Conservation (phyloP, 768 basidiomycete genomes). For the Naganishia antarctica region DNA sequence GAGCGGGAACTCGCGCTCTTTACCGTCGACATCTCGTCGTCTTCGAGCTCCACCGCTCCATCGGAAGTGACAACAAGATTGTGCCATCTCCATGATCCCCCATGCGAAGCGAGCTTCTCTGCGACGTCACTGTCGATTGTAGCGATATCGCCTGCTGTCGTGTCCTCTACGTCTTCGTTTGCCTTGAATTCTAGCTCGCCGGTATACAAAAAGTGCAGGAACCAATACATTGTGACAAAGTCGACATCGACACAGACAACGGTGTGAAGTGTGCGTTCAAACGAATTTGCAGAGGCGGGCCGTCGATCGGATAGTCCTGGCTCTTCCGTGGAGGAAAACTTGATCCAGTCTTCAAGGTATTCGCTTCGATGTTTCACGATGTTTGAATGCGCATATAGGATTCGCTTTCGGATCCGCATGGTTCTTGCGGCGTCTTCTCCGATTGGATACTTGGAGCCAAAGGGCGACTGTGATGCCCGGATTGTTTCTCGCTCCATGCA, state of each 20-base stretch:
- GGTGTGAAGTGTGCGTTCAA: constrained; percentile 53
- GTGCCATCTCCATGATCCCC: neutral
- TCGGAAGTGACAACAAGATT: too few relatives aligned
- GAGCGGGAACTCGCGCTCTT: neutral
- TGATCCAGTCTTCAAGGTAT: constrained; percentile 60
- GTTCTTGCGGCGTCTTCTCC: constrained; percentile 16
- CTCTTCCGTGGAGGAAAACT: constrained; percentile 4
- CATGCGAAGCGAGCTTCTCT: neutral
- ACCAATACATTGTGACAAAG: constrained; percentile 72
- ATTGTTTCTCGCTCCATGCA: constrained; percentile 60
- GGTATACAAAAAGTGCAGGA: constrained; percentile 61
- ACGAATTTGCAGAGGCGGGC: neutral
- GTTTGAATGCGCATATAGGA: constrained; percentile 73
- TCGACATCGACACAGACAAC: constrained; percentile 66
- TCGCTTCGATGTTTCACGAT: constrained; percentile 69
- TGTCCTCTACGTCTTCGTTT: constrained; percentile 61
- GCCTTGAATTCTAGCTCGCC: constrained; percentile 69
- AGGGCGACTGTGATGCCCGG: constrained; percentile 27
- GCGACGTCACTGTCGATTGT: neutral
- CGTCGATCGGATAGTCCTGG: neutral
- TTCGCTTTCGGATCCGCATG: constrained; percentile 61
- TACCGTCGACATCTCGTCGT: constrained; percentile 1
- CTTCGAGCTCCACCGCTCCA: constrained; percentile 42
- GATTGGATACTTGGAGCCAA: neutral
- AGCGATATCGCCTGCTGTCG: neutral